A percentile compares a stretch with the other conserved stretches of the same genome.
Conservation (phyloP, 768 basidiomycete species). For the Suillus subaureus region DNA sequence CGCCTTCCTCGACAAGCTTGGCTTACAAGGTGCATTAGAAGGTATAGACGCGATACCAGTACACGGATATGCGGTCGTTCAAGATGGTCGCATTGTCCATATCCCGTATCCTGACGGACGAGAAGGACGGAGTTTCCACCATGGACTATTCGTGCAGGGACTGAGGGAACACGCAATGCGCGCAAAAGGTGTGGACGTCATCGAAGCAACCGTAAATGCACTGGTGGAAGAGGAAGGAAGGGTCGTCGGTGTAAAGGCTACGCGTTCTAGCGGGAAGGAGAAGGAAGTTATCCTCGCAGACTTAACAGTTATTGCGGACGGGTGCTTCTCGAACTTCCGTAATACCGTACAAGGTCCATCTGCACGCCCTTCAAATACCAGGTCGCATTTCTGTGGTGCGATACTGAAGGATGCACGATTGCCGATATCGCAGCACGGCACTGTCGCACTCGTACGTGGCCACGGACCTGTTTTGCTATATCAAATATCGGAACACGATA, state of each 20-base stretch:
- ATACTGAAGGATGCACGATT: slow-evolving; percentile 76
- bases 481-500: slow-evolving; percentile 87
- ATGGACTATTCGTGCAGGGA: slow-evolving; percentile 85
- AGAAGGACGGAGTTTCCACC: slow-evolving; percentile 90
- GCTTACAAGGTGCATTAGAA: slow-evolving; percentile 73
- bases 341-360: slow-evolving; percentile 58
- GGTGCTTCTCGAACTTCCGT: slow-evolving; percentile 94
- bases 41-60: slow-evolving; percentile 86
- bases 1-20: slow-evolving; percentile 72
- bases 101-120: slow-evolving; percentile 82
- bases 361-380: slow-evolving; percentile 52
- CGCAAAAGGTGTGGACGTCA: slow-evolving; percentile 70
- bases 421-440: slow-evolving; percentile 79
- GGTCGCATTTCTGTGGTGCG: slow-evolving; percentile 83
- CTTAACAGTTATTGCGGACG: slow-evolving; percentile 89
- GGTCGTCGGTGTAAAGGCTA: slow-evolving; percentile 70
- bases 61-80: slow-evolving; percentile 84
- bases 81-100: slow-evolving; percentile 63
- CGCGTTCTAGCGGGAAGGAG: slow-evolving; percentile 38
- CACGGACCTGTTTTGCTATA: slow-evolving; percentile 91
- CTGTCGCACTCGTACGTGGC: slow-evolving; percentile 78
- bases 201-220: slow-evolving; percentile 84
- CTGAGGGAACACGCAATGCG: slow-evolving; percentile 66
- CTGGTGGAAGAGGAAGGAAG: slow-evolving; percentile 62
- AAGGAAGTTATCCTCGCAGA: slow-evolving; percentile 68